Percentiles rank a stretch among this genome's conserved stretches.
These are phyloP conservation scores for Kwoniella sp. DNA, from an alignment of 768 basidiomycete genomes.

Conservation along the genomic window DNA sequence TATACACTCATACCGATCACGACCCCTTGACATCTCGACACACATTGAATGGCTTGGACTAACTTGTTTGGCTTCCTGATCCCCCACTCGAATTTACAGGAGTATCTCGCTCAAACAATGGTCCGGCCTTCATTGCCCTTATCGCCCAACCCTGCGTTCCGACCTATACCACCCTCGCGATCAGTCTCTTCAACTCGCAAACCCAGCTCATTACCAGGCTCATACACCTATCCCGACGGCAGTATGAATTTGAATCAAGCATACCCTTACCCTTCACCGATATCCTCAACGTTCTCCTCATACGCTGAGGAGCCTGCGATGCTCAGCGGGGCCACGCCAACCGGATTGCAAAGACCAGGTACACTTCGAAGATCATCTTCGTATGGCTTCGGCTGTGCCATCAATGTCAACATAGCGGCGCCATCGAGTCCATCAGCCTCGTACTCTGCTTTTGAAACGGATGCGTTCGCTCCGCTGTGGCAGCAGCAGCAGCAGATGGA, in stretches of 20 bases:
- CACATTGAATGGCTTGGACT: background rate
- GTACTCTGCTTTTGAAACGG: conserved; percentile 29
- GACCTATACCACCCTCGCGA: conserved; percentile 26
- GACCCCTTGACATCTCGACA: background rate
- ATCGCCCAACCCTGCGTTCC: conserved; percentile 19
- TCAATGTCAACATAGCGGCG: conserved; percentile 2
- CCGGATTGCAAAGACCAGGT: conserved; percentile 11
- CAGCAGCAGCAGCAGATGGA: conserved; percentile 19
- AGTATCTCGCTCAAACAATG: conserved; percentile 30
- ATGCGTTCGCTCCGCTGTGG: conserved; percentile 42
- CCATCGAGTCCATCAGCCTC: conserved; percentile 12
- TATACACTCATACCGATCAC: background rate
- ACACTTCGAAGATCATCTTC: conserved; percentile 31
- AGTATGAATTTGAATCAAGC: conserved; percentile 2
- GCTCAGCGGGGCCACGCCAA: conserved; percentile 6
- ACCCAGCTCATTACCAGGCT: conserved; percentile 21
- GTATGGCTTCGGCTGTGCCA: conserved; percentile 29
- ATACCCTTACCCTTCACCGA: conserved; percentile 21
- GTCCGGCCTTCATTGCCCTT: conserved; percentile 21
- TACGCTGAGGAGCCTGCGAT: conserved; percentile 6
- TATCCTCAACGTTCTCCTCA: conserved; percentile 2
- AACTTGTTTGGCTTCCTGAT: no score
- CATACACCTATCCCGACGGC: conserved; percentile 18
- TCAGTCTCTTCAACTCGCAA: conserved; percentile 31
- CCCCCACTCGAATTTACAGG: conserved; percentile 9